Evolutionary conservation across 306 rosid species (phyloP).

Genomic region (Quercus cerris): DNA sequence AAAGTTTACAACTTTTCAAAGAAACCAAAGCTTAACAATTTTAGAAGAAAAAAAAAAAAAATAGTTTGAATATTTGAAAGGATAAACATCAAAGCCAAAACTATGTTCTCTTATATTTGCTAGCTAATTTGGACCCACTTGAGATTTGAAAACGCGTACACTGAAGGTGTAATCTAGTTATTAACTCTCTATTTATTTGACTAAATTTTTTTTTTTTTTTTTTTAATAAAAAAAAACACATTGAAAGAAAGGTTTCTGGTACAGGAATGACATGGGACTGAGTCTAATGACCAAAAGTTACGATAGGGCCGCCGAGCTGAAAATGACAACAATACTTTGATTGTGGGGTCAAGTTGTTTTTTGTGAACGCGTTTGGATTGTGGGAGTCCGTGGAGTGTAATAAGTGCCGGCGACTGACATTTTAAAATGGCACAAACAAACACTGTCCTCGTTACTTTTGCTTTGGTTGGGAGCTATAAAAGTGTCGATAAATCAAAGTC

Average conservation of each 20-base stretch:
- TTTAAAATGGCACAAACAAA: background rate
- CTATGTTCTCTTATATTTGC: constrained; percentile 26
- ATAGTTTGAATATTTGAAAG: background rate
- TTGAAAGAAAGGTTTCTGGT: background rate
- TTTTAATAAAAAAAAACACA: background rate
- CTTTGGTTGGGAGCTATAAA: background rate
- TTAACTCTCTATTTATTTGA: background rate
- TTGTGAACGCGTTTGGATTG: background rate
- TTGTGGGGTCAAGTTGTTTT: background rate
- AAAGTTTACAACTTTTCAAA: constrained; percentile 15
- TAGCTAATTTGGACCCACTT: constrained; percentile 27
- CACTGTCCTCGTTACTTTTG: background rate
- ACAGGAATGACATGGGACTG: background rate
- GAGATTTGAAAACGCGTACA: constrained; percentile 56
- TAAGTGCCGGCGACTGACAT: background rate
- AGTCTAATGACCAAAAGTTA: constrained; percentile 1
- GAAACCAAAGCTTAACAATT: background rate
- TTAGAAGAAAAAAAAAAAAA: background rate
- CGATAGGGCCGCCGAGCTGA: background rate
- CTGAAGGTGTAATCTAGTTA: background rate
- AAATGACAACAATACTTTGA: background rate
- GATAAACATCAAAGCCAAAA: constrained; percentile 21
- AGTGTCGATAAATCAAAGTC: background rate
- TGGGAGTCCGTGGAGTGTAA: background rate
- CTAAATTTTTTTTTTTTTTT: background rate